Conservation (phyloP, 1,139 yeast genomes). For the Spathaspora sp. region DNA sequence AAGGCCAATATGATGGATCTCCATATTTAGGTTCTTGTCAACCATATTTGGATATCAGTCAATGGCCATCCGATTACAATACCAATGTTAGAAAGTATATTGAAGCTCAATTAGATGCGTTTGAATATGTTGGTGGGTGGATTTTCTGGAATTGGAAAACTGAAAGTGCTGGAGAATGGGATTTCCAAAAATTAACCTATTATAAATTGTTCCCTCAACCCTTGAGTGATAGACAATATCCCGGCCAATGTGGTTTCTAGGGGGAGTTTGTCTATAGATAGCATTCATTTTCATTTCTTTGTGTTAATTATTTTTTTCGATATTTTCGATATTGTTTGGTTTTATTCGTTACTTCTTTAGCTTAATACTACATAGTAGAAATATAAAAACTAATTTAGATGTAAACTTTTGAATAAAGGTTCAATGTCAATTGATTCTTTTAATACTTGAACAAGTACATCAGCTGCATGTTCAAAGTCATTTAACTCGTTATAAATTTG, state of each 20-base stretch:
- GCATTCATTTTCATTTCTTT: neutral
- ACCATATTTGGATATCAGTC: constrained; percentile 49
- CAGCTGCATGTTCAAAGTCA: constrained; percentile 51
- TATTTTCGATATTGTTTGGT: neutral
- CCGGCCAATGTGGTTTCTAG: constrained; percentile 59
- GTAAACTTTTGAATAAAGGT: constrained; percentile 1
- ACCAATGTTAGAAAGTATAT: constrained; percentile 64
- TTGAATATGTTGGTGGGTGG: constrained; percentile 73
- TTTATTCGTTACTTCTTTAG: neutral
- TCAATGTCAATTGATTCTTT: constrained; percentile 10
- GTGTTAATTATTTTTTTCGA: neutral
- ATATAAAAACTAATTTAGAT: neutral
- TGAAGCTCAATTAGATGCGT: constrained; percentile 91
- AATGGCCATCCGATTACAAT: constrained; percentile 64
- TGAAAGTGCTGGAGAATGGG: constrained; percentile 87
- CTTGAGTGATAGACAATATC: constrained; percentile 60
- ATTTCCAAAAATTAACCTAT: constrained; percentile 72
- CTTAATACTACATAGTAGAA: neutral
- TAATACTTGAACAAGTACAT: constrained; percentile 21
- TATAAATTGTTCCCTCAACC: constrained; percentile 85
- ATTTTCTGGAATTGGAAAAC: constrained; percentile 94
- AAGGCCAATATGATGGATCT: constrained; percentile 58
- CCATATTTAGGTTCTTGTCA: constrained; percentile 65
- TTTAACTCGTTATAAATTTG: constrained; percentile 57
- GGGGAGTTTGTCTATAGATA: neutral